A percentile compares a stretch with the other conserved stretches of the same genome.
Conservation (phyloP, 352 stramenopile genomes). For the Phytophthora sp. region DNA sequence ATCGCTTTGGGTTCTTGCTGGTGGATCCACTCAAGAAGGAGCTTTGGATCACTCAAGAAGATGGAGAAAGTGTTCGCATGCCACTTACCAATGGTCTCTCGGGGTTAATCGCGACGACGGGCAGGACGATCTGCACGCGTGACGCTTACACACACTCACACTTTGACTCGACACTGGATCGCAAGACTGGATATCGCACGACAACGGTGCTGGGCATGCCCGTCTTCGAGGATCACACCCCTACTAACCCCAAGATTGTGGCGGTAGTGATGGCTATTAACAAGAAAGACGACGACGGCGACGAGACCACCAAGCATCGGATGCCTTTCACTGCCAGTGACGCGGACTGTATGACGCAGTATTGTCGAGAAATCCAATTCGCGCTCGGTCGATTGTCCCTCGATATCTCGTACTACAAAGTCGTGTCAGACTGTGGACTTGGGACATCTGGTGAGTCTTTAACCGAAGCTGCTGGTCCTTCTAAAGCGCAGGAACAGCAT, state of each 20-base stretch:
- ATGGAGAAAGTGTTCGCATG: constrained; percentile 61
- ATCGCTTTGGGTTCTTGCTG: constrained; percentile 68
- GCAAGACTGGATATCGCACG: constrained; percentile 72
- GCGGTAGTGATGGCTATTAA: constrained; percentile 87
- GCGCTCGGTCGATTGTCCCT: constrained; percentile 63
- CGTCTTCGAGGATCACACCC: constrained; percentile 66
- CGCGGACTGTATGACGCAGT: constrained; percentile 52
- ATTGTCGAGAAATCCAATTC: constrained; percentile 74
- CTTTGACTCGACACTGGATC: constrained; percentile 69
- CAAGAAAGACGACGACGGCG: constrained; percentile 56
- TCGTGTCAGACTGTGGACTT: constrained; percentile 56
- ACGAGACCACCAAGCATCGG: constrained; percentile 17
- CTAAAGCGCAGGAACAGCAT: constrained; percentile 13
- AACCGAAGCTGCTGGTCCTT: constrained; percentile 2
- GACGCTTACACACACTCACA: constrained; percentile 66
- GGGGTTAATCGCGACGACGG: constrained; percentile 56
- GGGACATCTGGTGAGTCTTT: constrained; percentile 17
- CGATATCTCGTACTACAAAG: constrained; percentile 78
- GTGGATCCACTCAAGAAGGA: constrained; percentile 76
- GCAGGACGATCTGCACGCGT: constrained; percentile 52
- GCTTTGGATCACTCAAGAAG: constrained; percentile 69
- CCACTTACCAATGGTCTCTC: constrained; percentile 71
- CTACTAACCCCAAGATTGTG: constrained; percentile 67
- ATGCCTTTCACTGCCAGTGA: constrained; percentile 61
- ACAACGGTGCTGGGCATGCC: constrained; percentile 71